Conservation (phyloP, 2,329 filamentous ascomycete genomes). For the Colletotrichum sp. region DNA sequence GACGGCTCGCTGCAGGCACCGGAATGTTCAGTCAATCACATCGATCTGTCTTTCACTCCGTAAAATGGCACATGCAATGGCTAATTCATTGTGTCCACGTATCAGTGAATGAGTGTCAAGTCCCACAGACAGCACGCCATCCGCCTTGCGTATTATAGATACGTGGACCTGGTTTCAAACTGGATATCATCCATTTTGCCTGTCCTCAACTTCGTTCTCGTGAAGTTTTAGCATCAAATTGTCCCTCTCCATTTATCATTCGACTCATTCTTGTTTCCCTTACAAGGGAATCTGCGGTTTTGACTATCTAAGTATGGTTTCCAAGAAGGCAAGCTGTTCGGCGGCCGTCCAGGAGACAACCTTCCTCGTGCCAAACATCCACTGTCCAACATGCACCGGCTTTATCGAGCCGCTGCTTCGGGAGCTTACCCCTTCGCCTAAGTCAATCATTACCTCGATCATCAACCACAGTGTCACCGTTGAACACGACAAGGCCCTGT, state of each 20-base stretch:
- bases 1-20: neutral
- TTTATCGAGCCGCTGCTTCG: conserved; percentile 66
- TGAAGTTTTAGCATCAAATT: neutral
- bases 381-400: conserved; percentile 78
- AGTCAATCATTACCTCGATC: conserved; percentile 69
- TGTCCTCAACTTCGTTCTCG: neutral
- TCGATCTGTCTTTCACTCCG: neutral
- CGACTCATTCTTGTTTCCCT: neutral
- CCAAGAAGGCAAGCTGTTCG: neutral
- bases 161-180: neutral
- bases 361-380: conserved; percentile 74
- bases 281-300: neutral
- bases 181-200: neutral
- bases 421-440: conserved; percentile 53
- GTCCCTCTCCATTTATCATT: accelerated
- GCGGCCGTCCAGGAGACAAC: neutral
- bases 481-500: conserved; percentile 50
- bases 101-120: neutral
- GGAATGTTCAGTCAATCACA: neutral
- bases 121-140: neutral
- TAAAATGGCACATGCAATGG: neutral
- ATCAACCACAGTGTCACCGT: conserved; percentile 72
- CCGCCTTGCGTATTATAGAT: neutral
- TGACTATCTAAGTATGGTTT: neutral
- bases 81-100: neutral